Conservation (phyloP, 2,329 filamentous ascomycete genomes). For the Penicillium sp. region DNA sequence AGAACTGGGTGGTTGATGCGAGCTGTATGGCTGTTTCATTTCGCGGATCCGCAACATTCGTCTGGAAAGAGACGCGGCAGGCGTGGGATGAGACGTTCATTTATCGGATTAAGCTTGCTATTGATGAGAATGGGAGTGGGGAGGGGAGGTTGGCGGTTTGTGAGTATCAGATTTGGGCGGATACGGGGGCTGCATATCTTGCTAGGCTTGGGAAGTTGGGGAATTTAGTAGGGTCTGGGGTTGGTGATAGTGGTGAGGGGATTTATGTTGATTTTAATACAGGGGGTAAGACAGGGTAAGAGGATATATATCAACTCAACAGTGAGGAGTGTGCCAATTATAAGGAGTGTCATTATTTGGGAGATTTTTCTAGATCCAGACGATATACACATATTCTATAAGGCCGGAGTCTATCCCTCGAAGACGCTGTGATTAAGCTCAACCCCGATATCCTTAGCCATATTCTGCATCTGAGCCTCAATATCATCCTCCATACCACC, state of each 20-base stretch:
- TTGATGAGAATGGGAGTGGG: slow-evolving; percentile 17
- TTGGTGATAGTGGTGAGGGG: neutral
- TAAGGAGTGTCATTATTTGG: neutral
- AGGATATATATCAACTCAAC: neutral
- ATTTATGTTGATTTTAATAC: neutral
- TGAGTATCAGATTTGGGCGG: slow-evolving; percentile 45
- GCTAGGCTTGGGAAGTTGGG: slow-evolving; percentile 30
- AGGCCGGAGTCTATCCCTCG: slow-evolving; percentile 61
- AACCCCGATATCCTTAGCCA: slow-evolving; percentile 88
- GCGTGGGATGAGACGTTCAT: slow-evolving; percentile 44
- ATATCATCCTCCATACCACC: slow-evolving; percentile 93
- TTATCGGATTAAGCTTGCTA: slow-evolving; percentile 39
- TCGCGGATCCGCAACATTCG: slow-evolving; percentile 36
- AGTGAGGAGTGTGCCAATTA: neutral
- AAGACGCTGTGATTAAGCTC: slow-evolving; percentile 87
- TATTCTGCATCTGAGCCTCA: slow-evolving; percentile 78
- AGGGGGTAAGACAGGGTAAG: neutral
- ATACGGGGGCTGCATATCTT: slow-evolving; percentile 46
- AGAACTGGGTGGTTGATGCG: slow-evolving; percentile 40
- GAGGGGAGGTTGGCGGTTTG: slow-evolving; percentile 31
- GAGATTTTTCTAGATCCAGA: slow-evolving; percentile 7
- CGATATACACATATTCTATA: slow-evolving; percentile 7
- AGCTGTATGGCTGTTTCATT: slow-evolving; percentile 33
- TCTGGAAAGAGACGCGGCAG: slow-evolving; percentile 34
- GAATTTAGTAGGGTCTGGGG: neutral